Conservation (phyloP, 2,329 filamentous ascomycete genomes). For the Daldinia eschscholtzii region DNA sequence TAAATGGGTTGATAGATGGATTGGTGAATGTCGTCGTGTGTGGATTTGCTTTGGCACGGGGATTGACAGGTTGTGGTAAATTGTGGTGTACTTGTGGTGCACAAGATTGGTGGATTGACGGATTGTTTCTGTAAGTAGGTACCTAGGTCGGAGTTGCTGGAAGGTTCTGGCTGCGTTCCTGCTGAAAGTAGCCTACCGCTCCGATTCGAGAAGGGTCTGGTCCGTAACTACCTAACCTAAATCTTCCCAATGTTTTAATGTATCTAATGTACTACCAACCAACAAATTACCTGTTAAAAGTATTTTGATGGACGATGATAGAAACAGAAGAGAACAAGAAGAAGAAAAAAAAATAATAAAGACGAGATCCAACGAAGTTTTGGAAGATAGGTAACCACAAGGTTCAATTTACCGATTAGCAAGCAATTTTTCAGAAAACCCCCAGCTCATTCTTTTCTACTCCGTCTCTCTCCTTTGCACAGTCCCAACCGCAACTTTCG, state of each 20-base stretch:
- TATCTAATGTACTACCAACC: constrained; percentile 7
- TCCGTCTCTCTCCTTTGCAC: constrained; percentile 1
- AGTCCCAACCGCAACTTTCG: constrained; percentile 4
- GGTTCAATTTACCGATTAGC: constrained; percentile 18
- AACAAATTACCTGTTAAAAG: constrained; percentile 8
- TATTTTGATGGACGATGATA: constrained; percentile 7
- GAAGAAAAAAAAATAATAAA: constrained; percentile 3
- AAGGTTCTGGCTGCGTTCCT: constrained; percentile 44
- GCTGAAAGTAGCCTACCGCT: constrained; percentile 38
- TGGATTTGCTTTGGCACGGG: constrained; percentile 17
- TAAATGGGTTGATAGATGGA: constrained; percentile 25
- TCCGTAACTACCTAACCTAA: constrained; percentile 7
- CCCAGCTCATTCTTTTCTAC: constrained; percentile 17
- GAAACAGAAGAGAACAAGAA: constrained; percentile 14
- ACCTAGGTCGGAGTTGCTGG: constrained; percentile 38
- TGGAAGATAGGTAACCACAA: not conserved
- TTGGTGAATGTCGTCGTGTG: constrained; percentile 14
- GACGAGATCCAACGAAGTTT: not conserved
- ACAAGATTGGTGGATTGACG: constrained; percentile 36
- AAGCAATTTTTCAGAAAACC: constrained; percentile 21
- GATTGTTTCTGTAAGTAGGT: constrained; percentile 31
- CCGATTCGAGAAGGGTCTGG: constrained; percentile 48
- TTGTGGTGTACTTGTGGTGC: constrained; percentile 12
- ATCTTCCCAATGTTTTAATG: not conserved
- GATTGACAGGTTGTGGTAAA: not conserved